Percentiles rank a stretch among this genome's conserved stretches.
These are phyloP conservation scores for Tricholoma bakamatsutake DNA, from an alignment of 768 basidiomycete genomes.

Conservation along the genomic window DNA sequence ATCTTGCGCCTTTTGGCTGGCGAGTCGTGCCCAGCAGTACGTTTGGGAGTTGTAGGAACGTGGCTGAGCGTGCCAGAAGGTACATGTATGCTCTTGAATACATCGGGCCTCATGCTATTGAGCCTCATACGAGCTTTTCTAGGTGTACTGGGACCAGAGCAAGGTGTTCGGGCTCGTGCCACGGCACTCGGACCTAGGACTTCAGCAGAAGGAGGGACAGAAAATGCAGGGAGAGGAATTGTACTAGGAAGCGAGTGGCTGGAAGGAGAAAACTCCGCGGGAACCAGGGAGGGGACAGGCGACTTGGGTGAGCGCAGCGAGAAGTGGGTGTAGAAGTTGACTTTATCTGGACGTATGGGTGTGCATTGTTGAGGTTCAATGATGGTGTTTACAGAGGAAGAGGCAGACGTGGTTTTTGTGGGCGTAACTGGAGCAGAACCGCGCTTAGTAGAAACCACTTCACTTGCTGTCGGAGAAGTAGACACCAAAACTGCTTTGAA, in stretches of 20 bases:
- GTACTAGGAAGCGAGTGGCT: background rate
- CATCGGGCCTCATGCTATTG: background rate
- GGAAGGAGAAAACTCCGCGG: background rate
- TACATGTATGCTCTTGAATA: background rate
- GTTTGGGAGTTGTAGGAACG: constrained; percentile 27
- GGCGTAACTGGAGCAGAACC: constrained; percentile 7
- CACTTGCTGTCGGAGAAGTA: constrained; percentile 2
- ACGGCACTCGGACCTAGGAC: background rate
- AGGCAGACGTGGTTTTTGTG: constrained; percentile 7
- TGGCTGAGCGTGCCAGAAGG: constrained; percentile 24
- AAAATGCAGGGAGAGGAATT: constrained; percentile 15
- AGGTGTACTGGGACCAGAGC: background rate
- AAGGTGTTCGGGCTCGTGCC: background rate
- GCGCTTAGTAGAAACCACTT: background rate
- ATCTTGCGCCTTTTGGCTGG: constrained; percentile 34
- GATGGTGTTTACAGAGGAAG: constrained; percentile 16
- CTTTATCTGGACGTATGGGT: constrained; percentile 33
- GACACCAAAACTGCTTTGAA: constrained; percentile 3
- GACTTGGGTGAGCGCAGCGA: constrained; percentile 17
- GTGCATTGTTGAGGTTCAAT: constrained; percentile 16
- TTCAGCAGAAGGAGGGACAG: constrained; percentile 8
- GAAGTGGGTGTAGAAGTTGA: constrained; percentile 20
- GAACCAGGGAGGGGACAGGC: background rate
- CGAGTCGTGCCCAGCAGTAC: constrained; percentile 14
- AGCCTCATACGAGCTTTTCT: background rate